phyloP scores from a whole-genome alignment of 2,329 filamentous ascomycete species.

The Aureobasidium sp. region DNA sequence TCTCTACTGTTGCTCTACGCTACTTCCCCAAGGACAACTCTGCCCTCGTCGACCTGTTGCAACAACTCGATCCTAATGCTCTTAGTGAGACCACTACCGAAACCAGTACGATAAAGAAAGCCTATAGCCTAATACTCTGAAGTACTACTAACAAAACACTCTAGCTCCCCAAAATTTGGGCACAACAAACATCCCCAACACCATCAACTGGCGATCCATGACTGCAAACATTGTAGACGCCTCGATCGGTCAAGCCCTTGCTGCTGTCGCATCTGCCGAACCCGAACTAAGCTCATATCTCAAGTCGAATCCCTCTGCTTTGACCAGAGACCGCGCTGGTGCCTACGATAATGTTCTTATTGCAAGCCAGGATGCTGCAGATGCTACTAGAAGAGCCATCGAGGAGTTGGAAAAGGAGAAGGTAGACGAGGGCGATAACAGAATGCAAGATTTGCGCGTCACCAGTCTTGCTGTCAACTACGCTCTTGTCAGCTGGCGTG shows the following conservation, averaged over 20 bases:
- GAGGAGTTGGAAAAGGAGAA: slow-evolving; percentile 83
- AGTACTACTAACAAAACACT: slow-evolving; percentile 11
- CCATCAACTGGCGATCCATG: slow-evolving; percentile 77
- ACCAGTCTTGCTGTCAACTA: slow-evolving; percentile 92
- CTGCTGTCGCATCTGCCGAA: slow-evolving; percentile 55
- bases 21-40: slow-evolving; percentile 64
- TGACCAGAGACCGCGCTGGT: slow-evolving; percentile 60
- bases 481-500: slow-evolving; percentile 87
- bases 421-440: slow-evolving; percentile 70
- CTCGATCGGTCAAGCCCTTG: slow-evolving; percentile 78
- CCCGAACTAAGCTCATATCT: slow-evolving; percentile 43
- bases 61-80: slow-evolving; percentile 61
- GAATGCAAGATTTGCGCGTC: slow-evolving; percentile 89
- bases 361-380: slow-evolving; percentile 85
- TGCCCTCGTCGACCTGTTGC: slow-evolving; percentile 58
- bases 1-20: slow-evolving; percentile 69
- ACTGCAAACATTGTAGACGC: slow-evolving; percentile 88
- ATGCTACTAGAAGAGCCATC: slow-evolving; percentile 87
- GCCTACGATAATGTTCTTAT: slow-evolving; percentile 89
- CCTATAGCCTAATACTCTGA: not conserved
- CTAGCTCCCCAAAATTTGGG: slow-evolving; percentile 14
- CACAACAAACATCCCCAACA: slow-evolving; percentile 52
- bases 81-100: slow-evolving; percentile 45
- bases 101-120: slow-evolving; percentile 1
- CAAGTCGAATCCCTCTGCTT: slow-evolving; percentile 34